phyloP scores from a whole-genome alignment of 768 basidiomycete genomes.

The Pleurotus giganteus region DNA sequence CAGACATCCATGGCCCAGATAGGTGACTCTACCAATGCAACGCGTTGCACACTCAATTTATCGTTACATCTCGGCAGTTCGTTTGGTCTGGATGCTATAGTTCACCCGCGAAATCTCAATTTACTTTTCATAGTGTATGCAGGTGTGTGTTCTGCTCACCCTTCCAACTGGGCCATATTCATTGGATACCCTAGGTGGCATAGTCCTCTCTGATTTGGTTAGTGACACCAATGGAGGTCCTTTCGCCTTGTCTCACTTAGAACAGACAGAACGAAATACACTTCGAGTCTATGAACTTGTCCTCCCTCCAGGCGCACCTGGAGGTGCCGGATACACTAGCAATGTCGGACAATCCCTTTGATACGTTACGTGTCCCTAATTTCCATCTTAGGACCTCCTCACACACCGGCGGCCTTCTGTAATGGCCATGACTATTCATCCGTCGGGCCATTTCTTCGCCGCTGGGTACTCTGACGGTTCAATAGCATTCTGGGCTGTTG shows the following conservation, averaged over 20 bases:
- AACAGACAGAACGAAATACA: constrained; percentile 46
- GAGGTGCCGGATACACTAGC: constrained; percentile 62
- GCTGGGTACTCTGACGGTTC: constrained; percentile 82
- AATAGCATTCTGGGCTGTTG: constrained; percentile 79
- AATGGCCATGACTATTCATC: constrained; percentile 71
- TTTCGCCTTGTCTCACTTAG: background rate
- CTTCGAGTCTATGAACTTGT: constrained; percentile 66
- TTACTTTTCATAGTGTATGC: constrained; percentile 72
- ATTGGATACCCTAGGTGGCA: constrained; percentile 45
- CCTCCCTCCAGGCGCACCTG: constrained; percentile 79
- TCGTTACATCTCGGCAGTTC: constrained; percentile 27
- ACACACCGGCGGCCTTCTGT: constrained; percentile 68
- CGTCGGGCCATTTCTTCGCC: constrained; percentile 72
- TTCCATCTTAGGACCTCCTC: constrained; percentile 53
- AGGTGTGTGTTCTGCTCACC: constrained; percentile 38
- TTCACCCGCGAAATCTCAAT: constrained; percentile 74
- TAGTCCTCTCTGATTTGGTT: constrained; percentile 60
- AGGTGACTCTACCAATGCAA: constrained; percentile 28
- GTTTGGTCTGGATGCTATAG: constrained; percentile 56
- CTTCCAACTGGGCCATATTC: background rate
- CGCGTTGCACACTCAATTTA: constrained; percentile 11
- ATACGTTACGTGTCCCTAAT: background rate
- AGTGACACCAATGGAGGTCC: constrained; percentile 12
- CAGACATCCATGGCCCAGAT: constrained; percentile 25
- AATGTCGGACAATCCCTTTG: constrained; percentile 35